Evolutionary conservation across 805 yeast genomes (phyloP), one percentile per base, ranked within the genome.

Genomic region (Teunomyces panamensis): DNA sequence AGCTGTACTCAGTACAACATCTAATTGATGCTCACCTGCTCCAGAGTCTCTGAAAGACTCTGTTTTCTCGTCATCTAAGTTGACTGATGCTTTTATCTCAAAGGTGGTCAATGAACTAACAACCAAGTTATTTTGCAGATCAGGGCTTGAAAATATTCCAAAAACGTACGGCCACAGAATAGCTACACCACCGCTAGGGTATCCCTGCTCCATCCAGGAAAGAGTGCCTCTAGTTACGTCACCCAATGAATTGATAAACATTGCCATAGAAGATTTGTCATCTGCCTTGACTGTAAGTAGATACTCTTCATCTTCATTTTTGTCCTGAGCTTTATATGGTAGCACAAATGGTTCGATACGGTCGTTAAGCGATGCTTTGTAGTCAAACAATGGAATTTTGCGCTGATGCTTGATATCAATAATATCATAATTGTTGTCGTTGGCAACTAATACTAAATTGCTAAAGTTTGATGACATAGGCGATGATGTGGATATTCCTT

Each of bases 151-250:
- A 37, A 69, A 68, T 2, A 65, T 24, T 0, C 72, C 73, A 41
- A 70, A 45, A 0, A 60, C 66, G 51, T 58, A 66, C 0, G 77
- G 76, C 75, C 76, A 69, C 27, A 49, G 54, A 3, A 71, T 55
- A 0, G 53, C 63, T 10, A 71, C 46, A 1, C 74, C 72, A 10
- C 61, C 57, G 0, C 57, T 52, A 5, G 76, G 75, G 42, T 67
- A 69, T 3, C 75, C 75, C 4, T 51, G 44, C 11, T 57, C 64
- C 0, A 60, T 48, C 74, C 77, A 71, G 8, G 70, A 56, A 14
- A 73, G 49, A 2, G 76, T 73, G 3, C 77, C 76, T 48, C 76
- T 53, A 1, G 74, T 69, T 2, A 67, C 75, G 46, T 72, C 74
- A 1, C 77, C 77, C 11, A 51, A 41, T 0, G 66, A 54, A 46